Percentiles rank a stretch among this genome's conserved stretches.
phyloP scores from a whole-genome alignment of 176 grass and related monocot genomes.

The Eragrostis nindensis region DNA sequence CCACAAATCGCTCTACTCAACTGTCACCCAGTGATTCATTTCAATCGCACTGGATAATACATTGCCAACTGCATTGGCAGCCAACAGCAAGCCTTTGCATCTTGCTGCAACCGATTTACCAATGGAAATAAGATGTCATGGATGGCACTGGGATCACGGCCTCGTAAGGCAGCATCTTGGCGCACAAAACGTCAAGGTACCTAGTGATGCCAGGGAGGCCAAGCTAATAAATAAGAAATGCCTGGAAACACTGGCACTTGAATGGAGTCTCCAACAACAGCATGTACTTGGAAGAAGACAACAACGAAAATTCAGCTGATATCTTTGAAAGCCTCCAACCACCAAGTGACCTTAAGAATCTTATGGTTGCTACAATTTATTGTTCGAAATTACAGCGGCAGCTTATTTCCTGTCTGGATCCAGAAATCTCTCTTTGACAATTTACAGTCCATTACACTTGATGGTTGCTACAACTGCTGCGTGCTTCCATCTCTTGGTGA shows the following conservation, averaged over 20 bases:
- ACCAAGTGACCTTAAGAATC: constrained; percentile 29
- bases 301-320: not conserved
- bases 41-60: constrained; percentile 32
- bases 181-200: constrained; percentile 28
- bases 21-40: constrained; percentile 36
- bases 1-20: constrained; percentile 48
- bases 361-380: no score
- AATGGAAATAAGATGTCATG: constrained; percentile 11
- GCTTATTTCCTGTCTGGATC: constrained; percentile 44
- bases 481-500: constrained; percentile 36
- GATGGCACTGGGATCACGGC: constrained; percentile 15
- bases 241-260: constrained; percentile 37
- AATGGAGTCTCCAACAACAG: constrained; percentile 34
- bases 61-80: constrained; percentile 48
- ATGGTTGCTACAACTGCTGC: constrained; percentile 36
- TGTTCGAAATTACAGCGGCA: constrained; percentile 32
- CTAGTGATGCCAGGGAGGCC: constrained; percentile 22
- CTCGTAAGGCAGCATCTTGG: constrained; percentile 34
- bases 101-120: constrained; percentile 27
- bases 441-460: constrained; percentile 34
- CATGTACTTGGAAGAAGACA: not conserved
- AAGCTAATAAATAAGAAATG: constrained; percentile 37
- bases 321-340: constrained; percentile 38
- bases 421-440: constrained; percentile 27
- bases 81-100: constrained; percentile 42